phyloP scores from a whole-genome alignment of 2,329 filamentous ascomycete species.

The Calonectria fujianensis region DNA sequence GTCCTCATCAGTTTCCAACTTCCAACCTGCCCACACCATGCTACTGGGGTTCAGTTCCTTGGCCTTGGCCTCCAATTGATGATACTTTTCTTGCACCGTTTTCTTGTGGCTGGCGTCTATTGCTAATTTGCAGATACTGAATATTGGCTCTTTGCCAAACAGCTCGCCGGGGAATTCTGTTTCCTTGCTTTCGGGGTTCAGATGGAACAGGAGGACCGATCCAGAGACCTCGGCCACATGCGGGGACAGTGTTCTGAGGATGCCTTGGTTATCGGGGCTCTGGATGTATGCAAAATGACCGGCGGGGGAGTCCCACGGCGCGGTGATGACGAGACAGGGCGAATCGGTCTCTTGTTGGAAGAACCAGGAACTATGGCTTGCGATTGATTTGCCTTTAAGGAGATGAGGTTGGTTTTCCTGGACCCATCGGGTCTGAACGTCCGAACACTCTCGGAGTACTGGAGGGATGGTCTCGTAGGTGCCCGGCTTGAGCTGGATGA shows the following conservation, averaged over 20 bases:
- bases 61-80: slow-evolving; percentile 57
- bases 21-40: slow-evolving; percentile 64
- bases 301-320: slow-evolving; percentile 66
- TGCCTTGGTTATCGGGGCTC: slow-evolving; percentile 62
- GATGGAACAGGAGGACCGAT: slow-evolving; percentile 64
- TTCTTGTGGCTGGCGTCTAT: slow-evolving; percentile 57
- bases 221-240: slow-evolving; percentile 59
- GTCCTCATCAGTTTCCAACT: slow-evolving; percentile 61
- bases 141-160: slow-evolving; percentile 43
- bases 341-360: slow-evolving; percentile 61
- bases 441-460: slow-evolving; percentile 57
- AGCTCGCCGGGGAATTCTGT: slow-evolving; percentile 53
- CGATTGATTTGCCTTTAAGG: slow-evolving; percentile 55
- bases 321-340: slow-evolving; percentile 64
- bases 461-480: slow-evolving; percentile 58
- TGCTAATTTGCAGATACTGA: slow-evolving; percentile 62
- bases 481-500: slow-evolving; percentile 57
- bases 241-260: slow-evolving; percentile 58
- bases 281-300: slow-evolving; percentile 66
- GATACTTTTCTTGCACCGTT: slow-evolving; percentile 60
- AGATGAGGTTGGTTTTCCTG: slow-evolving; percentile 60
- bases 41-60: slow-evolving; percentile 56
- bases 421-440: slow-evolving; percentile 64
- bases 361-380: slow-evolving; percentile 60
- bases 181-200: slow-evolving; percentile 58